Evolutionary conservation across 306 rosid genomes (phyloP).

Genomic region (Cucumis hystrix): DNA sequence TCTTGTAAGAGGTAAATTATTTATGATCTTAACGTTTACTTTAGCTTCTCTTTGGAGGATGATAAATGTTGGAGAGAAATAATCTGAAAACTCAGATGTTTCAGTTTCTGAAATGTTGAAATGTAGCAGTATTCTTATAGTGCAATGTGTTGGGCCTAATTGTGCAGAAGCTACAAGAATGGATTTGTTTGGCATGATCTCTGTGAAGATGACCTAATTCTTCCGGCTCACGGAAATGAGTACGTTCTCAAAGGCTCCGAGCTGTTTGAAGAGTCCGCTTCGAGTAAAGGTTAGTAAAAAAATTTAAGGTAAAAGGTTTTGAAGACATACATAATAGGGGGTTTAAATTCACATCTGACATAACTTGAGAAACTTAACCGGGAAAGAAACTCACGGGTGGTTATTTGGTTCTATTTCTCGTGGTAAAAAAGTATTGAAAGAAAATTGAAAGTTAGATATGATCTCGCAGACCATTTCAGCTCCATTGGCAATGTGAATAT

Average conservation of each 20-base stretch:
- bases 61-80: background rate
- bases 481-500: conserved; percentile 36
- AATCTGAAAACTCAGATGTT: background rate
- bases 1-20: conserved; percentile 66
- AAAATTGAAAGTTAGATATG: conserved; percentile 10
- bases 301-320: background rate
- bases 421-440: background rate
- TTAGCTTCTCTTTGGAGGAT: conserved; percentile 12
- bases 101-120: background rate
- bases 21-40: background rate
- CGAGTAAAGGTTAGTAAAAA: conserved; percentile 30
- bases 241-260: conserved; percentile 94
- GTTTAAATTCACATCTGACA: background rate
- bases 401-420: background rate
- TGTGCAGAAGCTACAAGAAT: conserved; percentile 69
- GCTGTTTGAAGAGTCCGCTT: conserved; percentile 66
- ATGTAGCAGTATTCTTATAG: background rate
- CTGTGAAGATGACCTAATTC: conserved; percentile 61
- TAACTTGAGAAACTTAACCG: background rate
- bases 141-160: conserved; percentile 7
- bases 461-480: conserved; percentile 38
- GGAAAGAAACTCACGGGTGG: background rate
- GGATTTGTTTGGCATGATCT: conserved; percentile 99
- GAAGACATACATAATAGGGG: background rate
- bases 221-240: conserved; percentile 75